Evolutionary conservation across 75 land plant genomes (phyloP).

Genomic region (Sequoia sempervirens): DNA sequence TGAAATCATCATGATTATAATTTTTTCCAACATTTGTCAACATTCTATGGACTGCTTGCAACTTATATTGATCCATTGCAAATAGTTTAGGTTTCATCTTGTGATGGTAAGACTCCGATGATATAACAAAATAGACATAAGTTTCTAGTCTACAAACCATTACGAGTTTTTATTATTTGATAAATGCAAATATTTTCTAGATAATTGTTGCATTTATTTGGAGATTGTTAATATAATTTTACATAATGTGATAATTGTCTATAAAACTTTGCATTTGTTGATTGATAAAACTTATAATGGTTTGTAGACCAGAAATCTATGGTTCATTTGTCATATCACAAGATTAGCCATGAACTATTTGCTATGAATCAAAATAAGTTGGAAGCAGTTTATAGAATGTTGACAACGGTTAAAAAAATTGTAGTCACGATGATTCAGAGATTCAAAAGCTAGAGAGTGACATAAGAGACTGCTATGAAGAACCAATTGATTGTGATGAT

Average conservation of each 20-base stretch:
- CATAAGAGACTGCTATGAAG: background rate
- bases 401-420: background rate
- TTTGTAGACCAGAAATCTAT: background rate
- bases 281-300: background rate
- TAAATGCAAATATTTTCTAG: background rate
- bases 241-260: background rate
- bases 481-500: background rate
- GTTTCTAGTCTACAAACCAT: background rate
- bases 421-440: background rate
- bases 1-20: background rate
- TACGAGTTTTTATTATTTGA: background rate
- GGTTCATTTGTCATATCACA: background rate
- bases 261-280: background rate
- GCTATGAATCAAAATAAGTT: background rate
- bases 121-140: background rate
- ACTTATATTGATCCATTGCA: background rate
- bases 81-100: background rate
- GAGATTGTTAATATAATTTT: too few species aligned
- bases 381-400: background rate
- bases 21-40: background rate
- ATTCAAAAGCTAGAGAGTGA: background rate
- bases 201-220: too few species aligned
- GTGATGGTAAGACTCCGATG: background rate
- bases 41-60: background rate
- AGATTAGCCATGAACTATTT: background rate